Evolutionary conservation across 352 stramenopile species (phyloP).

Genomic region (Phytophthora multivora): DNA sequence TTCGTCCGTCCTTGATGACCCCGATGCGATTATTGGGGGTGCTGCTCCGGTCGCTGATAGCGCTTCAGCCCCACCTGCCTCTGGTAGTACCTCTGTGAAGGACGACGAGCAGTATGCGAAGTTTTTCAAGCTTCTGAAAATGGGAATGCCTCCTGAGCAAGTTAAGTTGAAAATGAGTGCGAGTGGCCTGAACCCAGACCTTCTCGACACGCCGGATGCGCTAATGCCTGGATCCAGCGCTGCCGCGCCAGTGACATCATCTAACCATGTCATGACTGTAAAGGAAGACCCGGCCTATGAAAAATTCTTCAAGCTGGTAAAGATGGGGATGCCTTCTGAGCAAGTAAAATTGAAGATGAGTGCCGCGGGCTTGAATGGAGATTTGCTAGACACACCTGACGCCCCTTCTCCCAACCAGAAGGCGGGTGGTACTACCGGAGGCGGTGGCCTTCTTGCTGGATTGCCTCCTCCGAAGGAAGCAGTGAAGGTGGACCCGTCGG

Average conservation of each 20-base stretch:
- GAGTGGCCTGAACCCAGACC: conserved; percentile 89
- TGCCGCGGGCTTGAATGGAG: conserved; percentile 69
- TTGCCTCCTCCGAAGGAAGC: conserved; percentile 68
- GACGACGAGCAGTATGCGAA: conserved; percentile 89
- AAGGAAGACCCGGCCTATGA: conserved; percentile 93
- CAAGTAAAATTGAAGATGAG: conserved; percentile 95
- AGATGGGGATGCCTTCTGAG: conserved; percentile 88
- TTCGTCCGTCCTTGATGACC: conserved; percentile 65
- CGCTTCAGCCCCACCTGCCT: not conserved
- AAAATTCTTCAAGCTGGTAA: conserved; percentile 97
- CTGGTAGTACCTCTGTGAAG: conserved; percentile 52
- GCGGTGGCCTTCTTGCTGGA: conserved; percentile 46
- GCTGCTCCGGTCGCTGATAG: conserved; percentile 3
- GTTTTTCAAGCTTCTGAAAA: conserved; percentile 97
- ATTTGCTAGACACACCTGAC: conserved; percentile 72
- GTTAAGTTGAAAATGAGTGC: conserved; percentile 96
- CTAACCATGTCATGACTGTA: conserved; percentile 60
- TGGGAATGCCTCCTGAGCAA: conserved; percentile 94
- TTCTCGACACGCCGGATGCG: conserved; percentile 91
- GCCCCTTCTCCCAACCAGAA: conserved; percentile 76
- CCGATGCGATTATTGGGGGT: conserved; percentile 69
- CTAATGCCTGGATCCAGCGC: conserved; percentile 65
- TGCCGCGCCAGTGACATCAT: not conserved
- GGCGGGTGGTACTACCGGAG: conserved; percentile 15
- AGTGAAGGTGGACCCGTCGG: conserved; percentile 69